Conservation (phyloP, 805 yeast species). For the Scheffersomyces lignosus region DNA sequence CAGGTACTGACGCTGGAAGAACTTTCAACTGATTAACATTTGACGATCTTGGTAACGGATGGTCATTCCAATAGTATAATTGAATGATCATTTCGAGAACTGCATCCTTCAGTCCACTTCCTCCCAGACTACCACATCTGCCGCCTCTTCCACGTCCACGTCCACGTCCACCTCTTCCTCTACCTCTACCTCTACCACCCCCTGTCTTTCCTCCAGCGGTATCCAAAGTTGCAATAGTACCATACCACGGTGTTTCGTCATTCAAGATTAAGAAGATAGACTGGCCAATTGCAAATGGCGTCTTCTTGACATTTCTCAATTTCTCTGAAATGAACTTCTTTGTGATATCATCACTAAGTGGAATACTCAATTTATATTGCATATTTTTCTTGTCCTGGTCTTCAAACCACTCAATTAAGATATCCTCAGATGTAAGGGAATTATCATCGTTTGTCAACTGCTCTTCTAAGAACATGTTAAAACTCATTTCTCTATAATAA, state of each 20-base stretch:
- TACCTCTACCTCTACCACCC: constrained; percentile 18
- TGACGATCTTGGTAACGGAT: constrained; percentile 47
- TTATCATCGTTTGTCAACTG: constrained; percentile 43
- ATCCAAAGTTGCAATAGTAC: constrained; percentile 49
- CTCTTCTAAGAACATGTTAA: constrained; percentile 64
- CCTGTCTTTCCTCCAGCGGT: constrained; percentile 8
- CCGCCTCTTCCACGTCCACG: too few relatives aligned
- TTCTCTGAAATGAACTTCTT: constrained; percentile 50
- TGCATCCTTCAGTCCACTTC: constrained; percentile 9
- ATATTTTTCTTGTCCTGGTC: constrained; percentile 43
- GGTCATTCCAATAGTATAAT: constrained; percentile 59
- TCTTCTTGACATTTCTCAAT: constrained; percentile 51
- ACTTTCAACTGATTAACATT: constrained; percentile 39
- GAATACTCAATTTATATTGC: constrained; percentile 43
- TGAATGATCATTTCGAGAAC: constrained; percentile 47
- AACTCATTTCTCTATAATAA: constrained; percentile 60
- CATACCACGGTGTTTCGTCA: constrained; percentile 58
- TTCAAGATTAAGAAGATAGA: constrained; percentile 55
- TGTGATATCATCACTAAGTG: constrained; percentile 48
- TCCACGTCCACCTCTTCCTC: constrained; percentile 11
- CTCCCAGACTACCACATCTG: too few relatives aligned
- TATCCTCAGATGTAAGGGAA: constrained; percentile 36
- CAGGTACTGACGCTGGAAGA: constrained; percentile 63
- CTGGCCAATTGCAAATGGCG: constrained; percentile 61
- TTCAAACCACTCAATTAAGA: constrained; percentile 52